Evolutionary conservation across 805 yeast genomes (phyloP), one percentile per base, ranked within the genome.

Genomic region (Hagleromyces aurorensis): DNA sequence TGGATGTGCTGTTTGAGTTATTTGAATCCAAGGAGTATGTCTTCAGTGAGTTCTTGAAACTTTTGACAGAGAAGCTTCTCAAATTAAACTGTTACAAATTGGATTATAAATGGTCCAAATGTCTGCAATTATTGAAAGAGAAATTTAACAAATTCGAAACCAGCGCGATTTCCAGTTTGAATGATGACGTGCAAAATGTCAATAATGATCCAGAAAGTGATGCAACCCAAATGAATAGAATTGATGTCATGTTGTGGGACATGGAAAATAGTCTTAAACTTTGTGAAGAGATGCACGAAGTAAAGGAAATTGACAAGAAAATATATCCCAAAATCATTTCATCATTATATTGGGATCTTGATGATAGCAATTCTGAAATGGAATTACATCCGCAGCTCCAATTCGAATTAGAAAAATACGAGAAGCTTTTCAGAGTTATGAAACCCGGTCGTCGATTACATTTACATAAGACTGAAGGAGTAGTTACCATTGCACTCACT

Each of bases 231-330:
- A 35, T 87, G 41, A 70, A 69, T 29, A 71, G 73, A 14, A 62
- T 86, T 29, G 93, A 83, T 46, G 84, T 89, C 6, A 91, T 91
- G 97, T 63, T 86, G 11, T 58, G 69, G 21, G 95, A 85, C 52
- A 65, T 86, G 7, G 48, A 59, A 12, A 72, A 70, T 16, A 78
- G 93, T 42, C 59, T 64, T 31, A 43, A 46, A 3, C 52, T 72
- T 6, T 72, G 75, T 40, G 33, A 36, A 3, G 34, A 46, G 5
- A 56, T 72, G 11, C 67, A 62, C 30, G 33, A 21, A 37, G 51
- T 30, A 10, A 29, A 13, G 23, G 38, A 16, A 30, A 46, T 26
- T 40, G 55, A 9, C 13, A 34, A 43, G 4, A 36, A 37, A 2
- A 59, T 77, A 18, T 72, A 71, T 30, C 71, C 83, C 0, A 65